Percentiles rank a stretch among this genome's conserved stretches.
phyloP scores from a whole-genome alignment of 2,329 filamentous ascomycete genomes.

The Pseudogymnoascus pannorum region DNA sequence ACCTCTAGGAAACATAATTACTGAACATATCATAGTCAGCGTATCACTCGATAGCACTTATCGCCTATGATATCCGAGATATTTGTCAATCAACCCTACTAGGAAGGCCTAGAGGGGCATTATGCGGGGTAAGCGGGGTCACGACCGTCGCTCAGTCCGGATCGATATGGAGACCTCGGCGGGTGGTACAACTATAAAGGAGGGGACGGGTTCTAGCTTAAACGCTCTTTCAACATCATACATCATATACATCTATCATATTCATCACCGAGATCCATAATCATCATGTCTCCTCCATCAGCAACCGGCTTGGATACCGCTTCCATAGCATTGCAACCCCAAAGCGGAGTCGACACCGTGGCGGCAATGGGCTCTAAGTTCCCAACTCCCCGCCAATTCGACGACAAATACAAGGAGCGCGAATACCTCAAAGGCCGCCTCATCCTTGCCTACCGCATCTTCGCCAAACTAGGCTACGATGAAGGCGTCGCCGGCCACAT shows the following conservation, averaged over 20 bases:
- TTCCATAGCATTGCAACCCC: neutral
- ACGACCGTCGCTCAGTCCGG: neutral
- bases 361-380: neutral
- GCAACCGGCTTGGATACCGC: neutral
- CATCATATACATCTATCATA: neutral
- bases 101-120: neutral
- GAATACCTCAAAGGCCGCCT: slow-evolving; percentile 36
- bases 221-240: neutral
- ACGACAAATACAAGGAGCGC: slow-evolving; percentile 29
- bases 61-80: neutral
- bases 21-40: neutral
- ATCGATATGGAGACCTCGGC: neutral
- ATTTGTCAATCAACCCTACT: slow-evolving; percentile 1
- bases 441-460: slow-evolving; percentile 41
- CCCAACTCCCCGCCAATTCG: slow-evolving; percentile 19
- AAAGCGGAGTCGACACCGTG: neutral
- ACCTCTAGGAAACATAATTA: neutral
- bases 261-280: neutral
- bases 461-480: slow-evolving; percentile 38
- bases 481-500: slow-evolving; percentile 43
- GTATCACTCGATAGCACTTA: neutral
- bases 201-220: neutral
- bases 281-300: slow-evolving; percentile 4
- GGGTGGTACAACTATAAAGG: neutral
- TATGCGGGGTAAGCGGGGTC: slow-evolving; percentile 4